These are phyloP conservation scores for Talaromyces sp. DNA, from an alignment of 2,329 filamentous ascomycete genomes.

Conservation along the genomic window DNA sequence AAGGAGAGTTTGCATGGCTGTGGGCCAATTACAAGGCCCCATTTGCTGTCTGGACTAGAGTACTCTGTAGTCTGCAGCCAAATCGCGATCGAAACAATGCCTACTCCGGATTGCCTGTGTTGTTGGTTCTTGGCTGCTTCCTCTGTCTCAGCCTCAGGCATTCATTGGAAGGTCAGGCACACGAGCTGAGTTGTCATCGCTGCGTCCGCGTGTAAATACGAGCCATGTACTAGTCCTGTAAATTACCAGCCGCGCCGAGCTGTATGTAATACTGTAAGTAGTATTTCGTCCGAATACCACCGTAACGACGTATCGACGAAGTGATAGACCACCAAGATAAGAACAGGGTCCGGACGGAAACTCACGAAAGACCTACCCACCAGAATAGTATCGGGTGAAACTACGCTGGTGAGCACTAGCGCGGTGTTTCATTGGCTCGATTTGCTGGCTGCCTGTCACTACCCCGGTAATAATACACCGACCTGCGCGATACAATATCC, in stretches of 20 bases:
- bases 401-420: neutral
- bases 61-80: neutral
- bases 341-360: constrained; percentile 4
- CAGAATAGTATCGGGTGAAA: neutral
- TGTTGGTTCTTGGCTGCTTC: no score
- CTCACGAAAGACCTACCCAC: neutral
- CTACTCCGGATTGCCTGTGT: neutral
- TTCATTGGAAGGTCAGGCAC: neutral
- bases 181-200: neutral
- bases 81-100: neutral
- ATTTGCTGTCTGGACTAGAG: neutral
- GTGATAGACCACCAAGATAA: neutral
- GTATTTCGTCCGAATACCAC: neutral
- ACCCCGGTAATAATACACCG: constrained; percentile 8
- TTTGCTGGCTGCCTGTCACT: neutral
- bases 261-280: neutral
- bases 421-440: neutral
- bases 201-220: neutral
- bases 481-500: neutral
- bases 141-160: neutral
- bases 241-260: neutral
- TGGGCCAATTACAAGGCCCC: neutral
- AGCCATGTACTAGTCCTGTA: neutral
- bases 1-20: neutral
- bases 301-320: neutral